Conservation (phyloP, 2,329 filamentous ascomycete species). For the Colletotrichum sojae region DNA sequence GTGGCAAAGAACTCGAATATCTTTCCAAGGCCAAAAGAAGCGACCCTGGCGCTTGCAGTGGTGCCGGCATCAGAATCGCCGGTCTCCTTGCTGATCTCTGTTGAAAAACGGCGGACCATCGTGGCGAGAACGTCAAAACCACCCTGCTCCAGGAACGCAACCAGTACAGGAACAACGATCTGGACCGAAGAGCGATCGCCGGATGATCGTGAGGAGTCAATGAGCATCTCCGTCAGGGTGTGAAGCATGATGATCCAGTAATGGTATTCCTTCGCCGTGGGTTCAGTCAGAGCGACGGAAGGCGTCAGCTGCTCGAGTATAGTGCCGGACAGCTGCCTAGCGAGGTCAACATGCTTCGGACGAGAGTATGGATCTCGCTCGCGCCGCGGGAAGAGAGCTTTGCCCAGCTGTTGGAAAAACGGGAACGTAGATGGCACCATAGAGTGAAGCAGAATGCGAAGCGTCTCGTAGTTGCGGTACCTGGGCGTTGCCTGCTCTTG, state of each 20-base stretch:
- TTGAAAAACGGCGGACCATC: constrained; percentile 78
- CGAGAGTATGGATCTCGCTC: constrained; percentile 74
- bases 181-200: constrained; percentile 65
- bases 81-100: constrained; percentile 62
- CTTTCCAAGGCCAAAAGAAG: constrained; percentile 76
- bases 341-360: constrained; percentile 68
- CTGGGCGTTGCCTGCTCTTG: constrained; percentile 60
- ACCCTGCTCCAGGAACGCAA: constrained; percentile 86
- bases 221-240: constrained; percentile 82
- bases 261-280: constrained; percentile 76
- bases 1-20: constrained; percentile 87
- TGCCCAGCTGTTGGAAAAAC: constrained; percentile 89
- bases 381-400: constrained; percentile 82
- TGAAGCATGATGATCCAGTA: constrained; percentile 88
- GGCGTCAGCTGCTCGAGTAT: constrained; percentile 76
- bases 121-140: constrained; percentile 82
- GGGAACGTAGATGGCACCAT: constrained; percentile 85
- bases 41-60: constrained; percentile 36
- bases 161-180: constrained; percentile 81
- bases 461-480: constrained; percentile 82
- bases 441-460: constrained; percentile 83
- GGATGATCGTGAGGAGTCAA: constrained; percentile 70
- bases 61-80: constrained; percentile 35
- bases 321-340: constrained; percentile 78
- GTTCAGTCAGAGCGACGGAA: constrained; percentile 58